Percentiles rank a stretch among this genome's conserved stretches.
Conservation (phyloP, 2,329 filamentous ascomycete genomes). For the Camptophora hylomeconis region DNA sequence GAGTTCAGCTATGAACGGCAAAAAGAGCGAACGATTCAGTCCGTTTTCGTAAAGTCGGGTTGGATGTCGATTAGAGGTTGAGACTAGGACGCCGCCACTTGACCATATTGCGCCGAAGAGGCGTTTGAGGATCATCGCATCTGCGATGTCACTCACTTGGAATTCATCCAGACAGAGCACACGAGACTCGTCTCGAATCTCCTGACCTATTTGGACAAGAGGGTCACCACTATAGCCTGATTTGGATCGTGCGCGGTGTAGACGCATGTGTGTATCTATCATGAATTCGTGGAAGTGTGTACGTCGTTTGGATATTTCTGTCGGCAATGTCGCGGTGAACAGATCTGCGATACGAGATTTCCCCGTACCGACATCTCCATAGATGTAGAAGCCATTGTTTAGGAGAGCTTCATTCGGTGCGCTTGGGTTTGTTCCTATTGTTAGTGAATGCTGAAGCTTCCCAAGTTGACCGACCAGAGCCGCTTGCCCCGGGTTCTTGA, state of each 20-base stretch:
- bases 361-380: conserved; percentile 2
- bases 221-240: conserved; percentile 3
- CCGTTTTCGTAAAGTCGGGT: conserved; percentile 4
- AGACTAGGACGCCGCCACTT: conserved; percentile 2
- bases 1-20: conserved; percentile 4
- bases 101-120: conserved; percentile 3
- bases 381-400: conserved; percentile 3
- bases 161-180: conserved; percentile 5
- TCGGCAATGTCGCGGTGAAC: conserved; percentile 4
- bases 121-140: conserved; percentile 4
- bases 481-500: conserved; percentile 1
- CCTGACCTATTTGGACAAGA: not conserved
- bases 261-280: conserved; percentile 3
- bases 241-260: conserved; percentile 2
- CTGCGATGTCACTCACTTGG: conserved; percentile 5
- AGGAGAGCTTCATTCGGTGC: not conserved
- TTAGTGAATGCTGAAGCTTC: not conserved
- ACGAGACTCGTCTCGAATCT: conserved; percentile 1
- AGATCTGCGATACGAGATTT: conserved; percentile 3
- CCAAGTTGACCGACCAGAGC: conserved; percentile 1
- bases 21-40: conserved; percentile 2
- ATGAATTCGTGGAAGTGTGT: conserved; percentile 5
- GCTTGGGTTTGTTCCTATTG: not conserved
- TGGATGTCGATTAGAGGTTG: conserved; percentile 4
- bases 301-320: conserved; percentile 1